Evolutionary conservation across 805 yeast species (phyloP).

Genomic region (Kazachstania bromeliacearum): DNA sequence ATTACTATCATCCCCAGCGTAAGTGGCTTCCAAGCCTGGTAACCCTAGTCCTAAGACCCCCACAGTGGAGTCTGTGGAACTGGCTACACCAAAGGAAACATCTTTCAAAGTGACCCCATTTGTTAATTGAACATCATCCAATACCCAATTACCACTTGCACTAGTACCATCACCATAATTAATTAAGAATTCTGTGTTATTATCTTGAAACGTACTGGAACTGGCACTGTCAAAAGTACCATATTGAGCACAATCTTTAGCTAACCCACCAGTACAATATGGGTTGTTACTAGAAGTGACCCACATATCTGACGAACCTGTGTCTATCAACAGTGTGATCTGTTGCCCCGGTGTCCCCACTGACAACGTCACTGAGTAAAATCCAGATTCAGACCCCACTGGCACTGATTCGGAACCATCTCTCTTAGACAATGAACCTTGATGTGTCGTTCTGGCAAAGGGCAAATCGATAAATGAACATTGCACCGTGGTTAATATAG

Average conservation of each 20-base stretch:
- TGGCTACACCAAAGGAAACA: conserved; percentile 68
- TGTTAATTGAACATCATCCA: conserved; percentile 48
- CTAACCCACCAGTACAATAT: conserved; percentile 19
- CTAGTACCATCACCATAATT: conserved; percentile 44
- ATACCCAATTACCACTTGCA: conserved; percentile 37
- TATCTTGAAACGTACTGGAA: conserved; percentile 20
- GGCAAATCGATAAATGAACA: no score
- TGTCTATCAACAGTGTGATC: conserved; percentile 55
- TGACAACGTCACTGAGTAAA: conserved; percentile 36
- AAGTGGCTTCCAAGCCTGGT: conserved; percentile 49
- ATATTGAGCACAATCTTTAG: conserved; percentile 13
- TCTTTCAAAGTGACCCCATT: conserved; percentile 35
- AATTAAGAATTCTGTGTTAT: conserved; percentile 34
- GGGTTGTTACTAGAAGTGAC: conserved; percentile 34
- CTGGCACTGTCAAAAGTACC: conserved; percentile 16
- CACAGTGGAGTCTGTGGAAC: conserved; percentile 45
- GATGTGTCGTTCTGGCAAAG: no score
- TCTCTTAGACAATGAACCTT: background rate
- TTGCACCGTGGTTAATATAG: no score
- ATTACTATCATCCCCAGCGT: conserved; percentile 29
- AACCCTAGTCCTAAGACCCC: conserved; percentile 57
- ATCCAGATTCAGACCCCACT: conserved; percentile 33
- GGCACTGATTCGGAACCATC: conserved; percentile 27
- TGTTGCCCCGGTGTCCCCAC: conserved; percentile 53
- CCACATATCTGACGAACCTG: conserved; percentile 66